Evolutionary conservation across 768 basidiomycete species (phyloP), one percentile per base, ranked within the genome.

Genomic region (Macrocybe gigantea): DNA sequence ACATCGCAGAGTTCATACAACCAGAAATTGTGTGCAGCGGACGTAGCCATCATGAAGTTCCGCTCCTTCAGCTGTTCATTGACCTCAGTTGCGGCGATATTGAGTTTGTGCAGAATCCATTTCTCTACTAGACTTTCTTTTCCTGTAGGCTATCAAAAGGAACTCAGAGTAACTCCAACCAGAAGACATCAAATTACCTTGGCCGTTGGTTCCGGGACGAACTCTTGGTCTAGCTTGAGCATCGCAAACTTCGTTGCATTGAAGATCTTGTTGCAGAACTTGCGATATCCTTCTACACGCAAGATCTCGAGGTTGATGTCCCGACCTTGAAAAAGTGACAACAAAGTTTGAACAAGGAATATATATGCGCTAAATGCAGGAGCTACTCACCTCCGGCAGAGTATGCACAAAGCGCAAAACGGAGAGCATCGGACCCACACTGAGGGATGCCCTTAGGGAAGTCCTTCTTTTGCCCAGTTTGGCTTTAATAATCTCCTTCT

Each of bases 201-300:
- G 9, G 82, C 69, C 3, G 75, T 70, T 1, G 81, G 69, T 50
- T 80, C 73, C 11, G 95, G 93, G 31, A 85, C 80, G 57, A 96
- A 98, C 37, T 73, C 66, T 36, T 82, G 82, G 48, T 93, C 93
- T 32, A 99, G 74, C 70, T 95, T 95, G 64, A 97, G 81, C 88
- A 98, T 93, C n/a, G 94, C 95, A 58, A 99, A 98, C 67, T 94
- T 94, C 41, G 93, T 97, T 1, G 96, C 96, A 61, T 99, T 99
- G 78, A 95, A 98, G 29, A 98, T 83, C 74, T 98, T 98, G 73
- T 99, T 99, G 73, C 96, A 98, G 74, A 99, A 99, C 68, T 98
- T 98, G 66, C 96, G 83, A 67, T 98, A 98, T 2, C 94, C 96
- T 68, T 98, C 94, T 32, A 98, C 93, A 45, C 93, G 85, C 53